These are phyloP conservation scores for Aspergillus novoparasiticus DNA, from an alignment of 2,329 filamentous ascomycete genomes.

Conservation along the genomic window DNA sequence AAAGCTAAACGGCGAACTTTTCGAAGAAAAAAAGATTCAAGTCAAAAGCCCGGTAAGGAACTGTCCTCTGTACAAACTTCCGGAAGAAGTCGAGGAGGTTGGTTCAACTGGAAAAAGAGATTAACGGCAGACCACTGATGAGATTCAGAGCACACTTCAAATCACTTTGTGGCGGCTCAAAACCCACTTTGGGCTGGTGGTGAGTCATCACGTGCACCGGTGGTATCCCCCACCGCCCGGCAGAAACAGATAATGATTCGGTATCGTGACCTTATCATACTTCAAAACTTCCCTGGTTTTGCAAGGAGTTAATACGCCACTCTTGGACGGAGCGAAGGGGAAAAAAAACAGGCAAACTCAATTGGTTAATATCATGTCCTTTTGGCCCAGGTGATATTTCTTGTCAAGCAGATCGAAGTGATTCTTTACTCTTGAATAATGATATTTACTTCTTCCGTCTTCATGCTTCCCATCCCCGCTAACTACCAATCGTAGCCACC, in stretches of 20 bases:
- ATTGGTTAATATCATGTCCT: neutral
- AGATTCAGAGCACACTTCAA: conserved; percentile 33
- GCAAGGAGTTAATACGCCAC: neutral
- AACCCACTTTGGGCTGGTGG: conserved; percentile 36
- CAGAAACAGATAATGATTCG: conserved; percentile 15
- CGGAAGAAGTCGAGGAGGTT: conserved; percentile 17
- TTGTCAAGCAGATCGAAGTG: neutral
- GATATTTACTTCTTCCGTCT: neutral
- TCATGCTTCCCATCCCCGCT: conserved; percentile 18
- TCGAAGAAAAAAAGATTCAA: neutral
- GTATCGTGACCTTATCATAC: neutral
- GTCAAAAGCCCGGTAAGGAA: neutral
- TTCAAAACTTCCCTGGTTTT: neutral
- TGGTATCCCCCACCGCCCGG: conserved; percentile 17
- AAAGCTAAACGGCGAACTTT: conserved; percentile 10
- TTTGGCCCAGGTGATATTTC: too few species aligned
- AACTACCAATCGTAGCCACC: conserved; percentile 24
- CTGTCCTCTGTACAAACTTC: conserved; percentile 5
- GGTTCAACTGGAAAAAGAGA: conserved; percentile 11
- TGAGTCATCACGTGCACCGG: conserved; percentile 20
- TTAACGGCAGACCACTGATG: conserved; percentile 14
- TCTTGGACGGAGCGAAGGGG: neutral
- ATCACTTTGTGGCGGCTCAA: conserved; percentile 44
- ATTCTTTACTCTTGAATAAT: neutral
- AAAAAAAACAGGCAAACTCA: neutral